A percentile compares a stretch with the other conserved stretches of the same genome.
These are phyloP conservation scores for Botrytis deweyae DNA, from an alignment of 2,329 filamentous ascomycete genomes.

Conservation along the genomic window DNA sequence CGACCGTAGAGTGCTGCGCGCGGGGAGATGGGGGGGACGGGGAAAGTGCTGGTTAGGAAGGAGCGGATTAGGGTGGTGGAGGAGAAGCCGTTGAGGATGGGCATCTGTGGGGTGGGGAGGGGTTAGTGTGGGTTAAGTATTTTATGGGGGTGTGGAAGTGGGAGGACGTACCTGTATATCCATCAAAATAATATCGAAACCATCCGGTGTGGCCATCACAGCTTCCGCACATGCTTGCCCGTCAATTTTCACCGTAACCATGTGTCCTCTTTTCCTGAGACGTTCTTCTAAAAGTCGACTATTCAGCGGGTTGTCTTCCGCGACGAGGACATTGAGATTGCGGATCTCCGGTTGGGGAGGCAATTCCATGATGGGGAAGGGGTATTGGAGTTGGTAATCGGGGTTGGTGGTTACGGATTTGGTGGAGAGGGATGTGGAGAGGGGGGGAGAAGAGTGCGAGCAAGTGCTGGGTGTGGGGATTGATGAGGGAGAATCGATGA, in stretches of 20 bases:
- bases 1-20: conserved; percentile 58
- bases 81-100: conserved; percentile 79
- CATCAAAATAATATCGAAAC: conserved; percentile 83
- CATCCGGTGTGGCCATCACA: conserved; percentile 60
- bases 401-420: conserved; percentile 15
- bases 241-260: conserved; percentile 71
- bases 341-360: conserved; percentile 25
- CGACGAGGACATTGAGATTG: conserved; percentile 63
- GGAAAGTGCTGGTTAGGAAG: conserved; percentile 44
- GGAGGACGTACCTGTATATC: conserved; percentile 74
- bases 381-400: conserved; percentile 29
- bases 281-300: conserved; percentile 78
- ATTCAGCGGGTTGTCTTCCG: conserved; percentile 87
- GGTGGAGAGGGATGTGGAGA: neutral
- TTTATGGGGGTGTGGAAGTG: no score
- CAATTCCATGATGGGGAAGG: conserved; percentile 13
- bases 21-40: conserved; percentile 37
- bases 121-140: neutral
- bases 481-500: neutral
- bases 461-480: neutral
- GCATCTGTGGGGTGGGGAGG: conserved; percentile 63
- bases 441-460: neutral
- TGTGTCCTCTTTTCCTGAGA: conserved; percentile 72
- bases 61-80: conserved; percentile 82
- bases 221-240: conserved; percentile 77